Conservation (phyloP, 2,329 filamentous ascomycete genomes). For the Aspergillus sp. region DNA sequence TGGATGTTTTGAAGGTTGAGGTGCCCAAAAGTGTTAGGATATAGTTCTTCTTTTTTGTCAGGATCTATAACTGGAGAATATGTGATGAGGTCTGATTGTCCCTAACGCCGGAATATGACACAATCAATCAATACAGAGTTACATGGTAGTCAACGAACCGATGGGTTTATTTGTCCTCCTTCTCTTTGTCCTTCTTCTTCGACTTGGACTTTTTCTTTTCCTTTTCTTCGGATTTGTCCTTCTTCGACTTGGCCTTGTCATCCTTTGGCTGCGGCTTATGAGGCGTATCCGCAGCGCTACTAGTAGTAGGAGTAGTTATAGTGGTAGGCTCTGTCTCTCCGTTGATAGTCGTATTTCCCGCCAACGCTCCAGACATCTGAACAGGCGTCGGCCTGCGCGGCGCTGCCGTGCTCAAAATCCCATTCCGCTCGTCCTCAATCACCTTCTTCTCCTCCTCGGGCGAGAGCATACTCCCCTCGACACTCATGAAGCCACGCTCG, state of each 20-base stretch:
- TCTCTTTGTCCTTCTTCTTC: constrained; percentile 17
- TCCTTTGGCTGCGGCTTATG: constrained; percentile 10
- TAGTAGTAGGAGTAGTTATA: no score
- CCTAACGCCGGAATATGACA: constrained; percentile 13
- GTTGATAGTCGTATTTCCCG: constrained; percentile 7
- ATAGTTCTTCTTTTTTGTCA: constrained; percentile 1
- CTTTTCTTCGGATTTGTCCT: constrained; percentile 12
- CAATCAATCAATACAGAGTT: neutral
- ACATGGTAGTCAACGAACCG: neutral
- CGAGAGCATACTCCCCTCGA: constrained; percentile 78
- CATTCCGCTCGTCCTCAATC: constrained; percentile 45
- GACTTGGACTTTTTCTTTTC: constrained; percentile 15
- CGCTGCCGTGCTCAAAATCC: constrained; percentile 23
- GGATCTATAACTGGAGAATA: neutral
- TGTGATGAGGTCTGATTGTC: constrained; percentile 10
- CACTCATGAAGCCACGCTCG: constrained; percentile 67
- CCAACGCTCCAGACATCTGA: constrained; percentile 16
- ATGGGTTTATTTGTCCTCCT: constrained; percentile 3
- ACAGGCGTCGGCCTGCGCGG: constrained; percentile 9
- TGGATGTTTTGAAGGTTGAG: constrained; percentile 34
- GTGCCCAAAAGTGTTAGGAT: constrained; percentile 17
- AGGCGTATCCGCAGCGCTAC: constrained; percentile 7
- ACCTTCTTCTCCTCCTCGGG: constrained; percentile 57
- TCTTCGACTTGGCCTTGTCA: constrained; percentile 11
- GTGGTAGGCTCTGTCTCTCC: neutral